Conservation (phyloP, 116 monocot genomes). For the Phalaenopsis hybrid region DNA sequence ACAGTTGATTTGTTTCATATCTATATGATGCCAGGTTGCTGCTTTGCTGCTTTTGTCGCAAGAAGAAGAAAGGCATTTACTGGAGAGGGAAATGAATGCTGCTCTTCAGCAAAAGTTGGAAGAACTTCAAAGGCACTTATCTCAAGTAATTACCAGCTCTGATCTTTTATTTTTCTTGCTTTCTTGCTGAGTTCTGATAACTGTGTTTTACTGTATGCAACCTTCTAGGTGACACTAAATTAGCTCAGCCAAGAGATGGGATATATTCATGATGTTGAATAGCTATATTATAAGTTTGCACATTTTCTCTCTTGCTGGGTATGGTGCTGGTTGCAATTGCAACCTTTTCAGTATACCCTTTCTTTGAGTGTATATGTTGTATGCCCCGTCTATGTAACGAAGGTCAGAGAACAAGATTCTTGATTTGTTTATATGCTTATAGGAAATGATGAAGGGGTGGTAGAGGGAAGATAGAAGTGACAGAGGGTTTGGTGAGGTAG, state of each 20-base stretch:
- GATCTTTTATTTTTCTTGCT: not conserved
- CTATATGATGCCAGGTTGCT: constrained; percentile 42
- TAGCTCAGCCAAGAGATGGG: not conserved
- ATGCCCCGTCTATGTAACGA: too few species aligned
- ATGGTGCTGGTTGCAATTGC: too few species aligned
- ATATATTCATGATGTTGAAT: not conserved
- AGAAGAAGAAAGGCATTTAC: constrained; percentile 84
- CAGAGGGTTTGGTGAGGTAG: too few species aligned
- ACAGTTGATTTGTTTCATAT: constrained; percentile 3
- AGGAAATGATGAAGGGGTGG: not conserved
- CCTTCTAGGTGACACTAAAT: not conserved
- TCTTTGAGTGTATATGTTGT: too few species aligned
- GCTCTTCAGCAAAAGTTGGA: constrained; percentile 62
- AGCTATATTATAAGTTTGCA: not conserved
- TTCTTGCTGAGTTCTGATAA: not conserved
- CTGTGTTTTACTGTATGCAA: not conserved
- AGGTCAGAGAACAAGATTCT: too few species aligned
- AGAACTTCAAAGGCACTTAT: constrained; percentile 69
- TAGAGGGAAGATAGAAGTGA: too few species aligned
- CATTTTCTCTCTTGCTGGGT: not conserved
- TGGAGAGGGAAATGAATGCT: constrained; percentile 61
- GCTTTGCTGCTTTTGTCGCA: constrained; percentile 83
- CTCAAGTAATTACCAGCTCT: constrained; percentile 47
- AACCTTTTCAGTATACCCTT: too few species aligned
- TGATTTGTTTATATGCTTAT: not conserved